Conservation (phyloP, 768 basidiomycete genomes). For the Lanmaoa rubissima region DNA sequence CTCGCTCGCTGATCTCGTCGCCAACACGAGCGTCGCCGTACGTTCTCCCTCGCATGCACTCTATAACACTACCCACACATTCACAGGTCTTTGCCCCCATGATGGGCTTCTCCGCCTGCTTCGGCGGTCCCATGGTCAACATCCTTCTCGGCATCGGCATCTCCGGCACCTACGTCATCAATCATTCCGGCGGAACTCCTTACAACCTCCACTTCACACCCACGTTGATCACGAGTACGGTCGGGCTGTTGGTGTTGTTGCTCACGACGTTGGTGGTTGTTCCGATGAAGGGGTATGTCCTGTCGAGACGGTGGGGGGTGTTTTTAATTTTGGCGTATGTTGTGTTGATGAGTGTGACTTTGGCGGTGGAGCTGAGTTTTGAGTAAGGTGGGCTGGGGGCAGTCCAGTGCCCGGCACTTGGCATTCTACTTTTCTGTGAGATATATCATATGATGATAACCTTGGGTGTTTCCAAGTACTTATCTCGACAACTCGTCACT, state of each 20-base stretch:
- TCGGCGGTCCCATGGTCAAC: slow-evolving; percentile 91
- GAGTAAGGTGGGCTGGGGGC: background rate
- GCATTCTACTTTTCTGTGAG: no score
- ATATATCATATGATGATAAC: no score
- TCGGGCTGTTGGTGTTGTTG: slow-evolving; percentile 79
- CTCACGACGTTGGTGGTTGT: slow-evolving; percentile 77
- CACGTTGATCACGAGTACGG: slow-evolving; percentile 79
- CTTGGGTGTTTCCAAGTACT: no score
- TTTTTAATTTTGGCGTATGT: slow-evolving; percentile 74
- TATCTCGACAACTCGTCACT: no score
- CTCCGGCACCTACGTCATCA: slow-evolving; percentile 83
- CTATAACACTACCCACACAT: background rate
- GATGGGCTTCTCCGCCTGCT: slow-evolving; percentile 96
- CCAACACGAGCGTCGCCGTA: slow-evolving; percentile 93
- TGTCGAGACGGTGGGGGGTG: slow-evolving; percentile 80
- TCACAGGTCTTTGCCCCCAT: slow-evolving; percentile 77
- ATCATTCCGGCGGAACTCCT: slow-evolving; percentile 51
- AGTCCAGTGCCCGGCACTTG: no score
- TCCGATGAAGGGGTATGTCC: slow-evolving; percentile 77
- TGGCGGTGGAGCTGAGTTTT: slow-evolving; percentile 66
- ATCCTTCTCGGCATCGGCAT: slow-evolving; percentile 89
- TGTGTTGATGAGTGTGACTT: slow-evolving; percentile 72
- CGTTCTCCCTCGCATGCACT: slow-evolving; percentile 22
- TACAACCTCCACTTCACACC: slow-evolving; percentile 76
- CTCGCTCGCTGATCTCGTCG: slow-evolving; percentile 93